Base-by-base conservation (phyloP, 192 early-diverging fungal species). In the Phycomyces blakesleeanus region DNA sequence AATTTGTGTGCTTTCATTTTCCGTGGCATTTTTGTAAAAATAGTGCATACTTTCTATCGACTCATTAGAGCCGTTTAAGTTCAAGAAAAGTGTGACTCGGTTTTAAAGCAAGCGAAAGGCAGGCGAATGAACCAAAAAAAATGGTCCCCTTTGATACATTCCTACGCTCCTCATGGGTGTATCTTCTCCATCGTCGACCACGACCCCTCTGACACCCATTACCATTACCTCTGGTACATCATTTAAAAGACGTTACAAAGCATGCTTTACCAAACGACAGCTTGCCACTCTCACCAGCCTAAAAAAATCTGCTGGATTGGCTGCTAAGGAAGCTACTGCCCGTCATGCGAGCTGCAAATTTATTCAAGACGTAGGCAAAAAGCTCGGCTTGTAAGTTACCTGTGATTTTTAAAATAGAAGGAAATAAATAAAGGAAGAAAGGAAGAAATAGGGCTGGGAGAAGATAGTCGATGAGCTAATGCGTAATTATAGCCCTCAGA, bases 381-480 rank as follows among this genome's bases (percentile, higher is more conserved):
- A 75, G 55, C 67, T 83, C 21, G 83, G 83, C 41, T 83, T 85
- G 83, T 85, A 85, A 68, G 78, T 68, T 20, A 0, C 15, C 1
- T 12, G 42, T 47, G 37, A 6, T 24, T 39, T 11, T 51, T 16
- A 24, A 21, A 12, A 25, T 18, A 29, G 40, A 27, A 5, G 12
- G 18, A 42, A 15, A 69, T n/a, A n/a, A n/a, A n/a, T n/a, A n/a
- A n/a, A n/a, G n/a, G n/a, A 44, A 3, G 27, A 29, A 24, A 27
- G 15, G 25, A 16, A 37, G 10, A 58, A 29, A 12, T n/a, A n/a
- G n/a, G n/a, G n/a, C n/a, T n/a, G n/a, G n/a, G n/a, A n/a, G n/a
- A n/a, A n/a, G n/a, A n/a, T n/a, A n/a, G n/a, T n/a, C n/a, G n/a
- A n/a, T n/a, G n/a, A 26, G 6, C 22, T 62, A 21, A 9, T 63